These are phyloP conservation scores for Aspergillus hancockii DNA, from an alignment of 495 filamentous ascomycete genomes.

Conservation along the genomic window DNA sequence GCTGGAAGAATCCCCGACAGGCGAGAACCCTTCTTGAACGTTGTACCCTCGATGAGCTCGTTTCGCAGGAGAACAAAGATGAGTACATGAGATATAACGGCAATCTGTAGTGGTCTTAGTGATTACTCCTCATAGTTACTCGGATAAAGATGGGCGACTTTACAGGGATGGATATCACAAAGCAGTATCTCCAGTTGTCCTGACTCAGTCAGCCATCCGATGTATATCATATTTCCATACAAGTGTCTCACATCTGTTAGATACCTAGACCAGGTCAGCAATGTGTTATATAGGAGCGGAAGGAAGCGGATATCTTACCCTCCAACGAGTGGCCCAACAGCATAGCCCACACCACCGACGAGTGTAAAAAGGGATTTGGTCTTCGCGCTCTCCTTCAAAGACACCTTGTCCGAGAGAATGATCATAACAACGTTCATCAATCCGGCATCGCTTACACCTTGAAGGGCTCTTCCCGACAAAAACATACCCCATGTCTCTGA, in stretches of 20 bases:
- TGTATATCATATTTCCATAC: constrained; percentile 2
- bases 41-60: constrained; percentile 32
- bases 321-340: constrained; percentile 57
- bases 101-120: constrained; percentile 23
- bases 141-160: constrained; percentile 14
- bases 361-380: constrained; percentile 59
- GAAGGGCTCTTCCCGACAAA: constrained; percentile 57
- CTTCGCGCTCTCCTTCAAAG: constrained; percentile 55
- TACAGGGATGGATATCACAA: constrained; percentile 57
- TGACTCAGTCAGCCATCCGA: constrained; percentile 28
- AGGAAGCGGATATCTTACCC: constrained; percentile 25
- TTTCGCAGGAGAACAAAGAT: constrained; percentile 33
- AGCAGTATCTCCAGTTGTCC: constrained; percentile 59
- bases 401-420: constrained; percentile 58
- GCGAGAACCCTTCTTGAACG: constrained; percentile 21
- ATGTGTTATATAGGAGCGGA: neutral
- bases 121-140: neutral
- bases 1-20: constrained; percentile 31
- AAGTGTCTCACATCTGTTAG: constrained; percentile 23
- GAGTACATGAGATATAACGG: constrained; percentile 30
- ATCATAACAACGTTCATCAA: constrained; percentile 54
- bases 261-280: constrained; percentile 20
- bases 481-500: constrained; percentile 57
- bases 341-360: constrained; percentile 50
- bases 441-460: constrained; percentile 57